Conservation (phyloP, 2,329 filamentous ascomycete species). For the Colletotrichum sansevieriae region DNA sequence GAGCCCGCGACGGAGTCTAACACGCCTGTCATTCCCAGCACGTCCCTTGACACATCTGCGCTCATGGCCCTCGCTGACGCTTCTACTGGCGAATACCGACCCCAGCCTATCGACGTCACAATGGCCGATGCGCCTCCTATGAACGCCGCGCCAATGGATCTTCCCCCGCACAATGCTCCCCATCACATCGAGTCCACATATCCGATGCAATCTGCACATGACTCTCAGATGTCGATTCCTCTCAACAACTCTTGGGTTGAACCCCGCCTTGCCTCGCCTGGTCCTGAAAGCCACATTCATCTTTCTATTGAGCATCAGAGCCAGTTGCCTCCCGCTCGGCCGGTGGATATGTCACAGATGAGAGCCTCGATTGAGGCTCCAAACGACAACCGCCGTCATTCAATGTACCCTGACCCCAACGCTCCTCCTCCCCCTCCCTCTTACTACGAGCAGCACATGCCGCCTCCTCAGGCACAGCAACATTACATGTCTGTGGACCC, state of each 20-base stretch:
- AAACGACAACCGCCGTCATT: conserved; percentile 36
- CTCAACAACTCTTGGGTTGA: conserved; percentile 30
- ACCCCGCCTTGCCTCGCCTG: conserved; percentile 33
- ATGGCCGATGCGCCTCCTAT: conserved; percentile 24
- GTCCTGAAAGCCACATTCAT: conserved; percentile 22
- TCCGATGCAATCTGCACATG: conserved; percentile 19
- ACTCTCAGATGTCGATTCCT: conserved; percentile 22
- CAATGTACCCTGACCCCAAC: conserved; percentile 37
- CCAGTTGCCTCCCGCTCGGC: conserved; percentile 37
- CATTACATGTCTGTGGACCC: conserved; percentile 30
- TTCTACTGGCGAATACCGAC: conserved; percentile 5
- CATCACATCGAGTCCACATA: conserved; percentile 34
- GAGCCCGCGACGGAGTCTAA: conserved; percentile 44
- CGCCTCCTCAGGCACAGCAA: conserved; percentile 30
- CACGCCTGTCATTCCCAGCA: conserved; percentile 20
- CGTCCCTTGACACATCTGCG: conserved; percentile 27
- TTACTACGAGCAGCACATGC: conserved; percentile 36
- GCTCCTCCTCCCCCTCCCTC: conserved; percentile 15
- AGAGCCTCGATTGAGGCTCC: conserved; percentile 33
- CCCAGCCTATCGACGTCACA: conserved; percentile 22
- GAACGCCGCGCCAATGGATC: conserved; percentile 12
- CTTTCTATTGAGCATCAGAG: conserved; percentile 32
- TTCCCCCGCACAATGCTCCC: conserved; percentile 5
- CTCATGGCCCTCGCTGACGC: conserved; percentile 36
- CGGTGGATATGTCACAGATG: conserved; percentile 40